phyloP scores from a whole-genome alignment of 768 basidiomycete species.

The Mycena alexandri region DNA sequence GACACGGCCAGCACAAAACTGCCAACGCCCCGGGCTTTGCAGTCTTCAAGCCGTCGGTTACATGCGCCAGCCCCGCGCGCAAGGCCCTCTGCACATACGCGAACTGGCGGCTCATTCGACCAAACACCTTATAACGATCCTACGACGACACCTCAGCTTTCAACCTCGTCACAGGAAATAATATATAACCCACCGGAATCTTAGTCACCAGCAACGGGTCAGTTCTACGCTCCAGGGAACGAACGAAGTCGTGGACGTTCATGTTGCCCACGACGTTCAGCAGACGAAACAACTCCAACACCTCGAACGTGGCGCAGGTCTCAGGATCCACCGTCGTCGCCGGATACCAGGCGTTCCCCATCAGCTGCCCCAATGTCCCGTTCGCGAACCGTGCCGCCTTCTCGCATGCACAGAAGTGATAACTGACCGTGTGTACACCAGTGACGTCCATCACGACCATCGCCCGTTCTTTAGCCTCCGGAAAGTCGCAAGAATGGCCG shows the following conservation, averaged over 20 bases:
- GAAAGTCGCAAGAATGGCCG: constrained; percentile 1
- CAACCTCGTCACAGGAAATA: too few relatives aligned
- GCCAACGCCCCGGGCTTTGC: too few relatives aligned
- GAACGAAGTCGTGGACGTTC: constrained; percentile 30
- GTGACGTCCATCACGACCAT: constrained; percentile 29
- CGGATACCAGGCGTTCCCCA: constrained; percentile 30
- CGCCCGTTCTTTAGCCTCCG: background rate
- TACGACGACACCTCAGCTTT: too few relatives aligned
- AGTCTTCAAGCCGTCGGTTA: too few relatives aligned
- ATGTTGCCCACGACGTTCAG: constrained; percentile 30
- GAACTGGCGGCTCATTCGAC: too few relatives aligned
- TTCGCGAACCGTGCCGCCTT: background rate
- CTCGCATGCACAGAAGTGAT: constrained; percentile 21
- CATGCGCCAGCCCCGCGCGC: too few relatives aligned
- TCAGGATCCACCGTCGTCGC: constrained; percentile 23
- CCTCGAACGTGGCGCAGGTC: constrained; percentile 27
- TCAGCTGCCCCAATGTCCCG: constrained; percentile 5
- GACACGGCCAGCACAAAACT: too few relatives aligned
- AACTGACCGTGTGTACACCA: constrained; percentile 8
- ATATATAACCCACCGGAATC: background rate
- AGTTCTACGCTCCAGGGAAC: constrained; percentile 3
- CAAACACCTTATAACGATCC: too few relatives aligned
- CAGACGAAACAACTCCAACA: constrained; percentile 25
- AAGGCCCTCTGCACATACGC: too few relatives aligned
- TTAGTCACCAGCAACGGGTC: background rate